phyloP scores from a whole-genome alignment of 805 yeast genomes.

The Kregervanrija delftensis region DNA sequence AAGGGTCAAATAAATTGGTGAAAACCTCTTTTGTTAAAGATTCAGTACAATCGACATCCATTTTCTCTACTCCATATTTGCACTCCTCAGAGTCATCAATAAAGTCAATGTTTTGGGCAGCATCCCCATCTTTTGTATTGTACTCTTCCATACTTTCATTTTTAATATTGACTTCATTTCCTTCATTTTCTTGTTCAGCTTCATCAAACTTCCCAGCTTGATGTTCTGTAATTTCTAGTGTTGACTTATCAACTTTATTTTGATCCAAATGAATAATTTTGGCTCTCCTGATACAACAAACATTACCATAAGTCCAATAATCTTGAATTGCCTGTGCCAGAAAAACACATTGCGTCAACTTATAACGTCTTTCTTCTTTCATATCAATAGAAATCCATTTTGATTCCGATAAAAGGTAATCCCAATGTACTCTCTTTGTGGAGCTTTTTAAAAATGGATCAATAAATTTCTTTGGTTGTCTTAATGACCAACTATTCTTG shows the following conservation, averaged over 20 bases:
- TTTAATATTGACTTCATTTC: neutral
- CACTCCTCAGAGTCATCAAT: neutral
- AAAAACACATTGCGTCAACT: slow-evolving; percentile 59
- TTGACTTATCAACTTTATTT: slow-evolving; percentile 1
- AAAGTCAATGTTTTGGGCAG: neutral
- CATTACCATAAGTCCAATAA: slow-evolving; percentile 72
- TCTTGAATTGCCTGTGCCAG: slow-evolving; percentile 70
- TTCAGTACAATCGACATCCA: slow-evolving; percentile 7
- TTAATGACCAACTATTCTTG: slow-evolving; percentile 81
- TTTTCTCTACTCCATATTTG: neutral
- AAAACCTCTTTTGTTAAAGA: neutral
- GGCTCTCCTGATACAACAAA: slow-evolving; percentile 52
- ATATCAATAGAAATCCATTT: slow-evolving; percentile 80
- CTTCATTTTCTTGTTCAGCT: slow-evolving; percentile 5
- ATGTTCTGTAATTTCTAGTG: slow-evolving; percentile 1
- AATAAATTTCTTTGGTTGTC: slow-evolving; percentile 67
- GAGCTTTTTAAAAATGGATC: slow-evolving; percentile 55
- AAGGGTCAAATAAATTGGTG: slow-evolving; percentile 20
- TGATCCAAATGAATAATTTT: slow-evolving; percentile 30
- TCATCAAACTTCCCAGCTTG: neutral
- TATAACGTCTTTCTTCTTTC: slow-evolving; percentile 61
- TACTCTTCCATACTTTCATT: neutral
- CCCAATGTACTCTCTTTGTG: slow-evolving; percentile 53
- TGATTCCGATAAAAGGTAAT: slow-evolving; percentile 64
- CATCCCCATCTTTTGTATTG: neutral